Evolutionary conservation across 78 protist genomes (phyloP).

Genomic region (Chrysochromulina parva): DNA sequence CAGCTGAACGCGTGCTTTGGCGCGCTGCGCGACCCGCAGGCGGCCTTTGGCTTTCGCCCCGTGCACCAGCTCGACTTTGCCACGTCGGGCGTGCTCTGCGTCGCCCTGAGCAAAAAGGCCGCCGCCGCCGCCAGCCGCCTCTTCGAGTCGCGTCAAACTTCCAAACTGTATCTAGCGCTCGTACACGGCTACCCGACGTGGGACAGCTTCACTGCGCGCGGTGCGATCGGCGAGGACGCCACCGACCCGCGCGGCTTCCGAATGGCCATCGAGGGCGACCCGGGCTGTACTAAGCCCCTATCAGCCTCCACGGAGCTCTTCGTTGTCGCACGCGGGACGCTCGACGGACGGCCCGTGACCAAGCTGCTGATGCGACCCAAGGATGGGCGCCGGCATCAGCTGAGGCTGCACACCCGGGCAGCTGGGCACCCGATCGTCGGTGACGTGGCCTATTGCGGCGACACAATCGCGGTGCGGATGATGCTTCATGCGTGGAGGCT

Average conservation of each 20-base stretch:
- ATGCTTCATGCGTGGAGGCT: conserved; percentile 59
- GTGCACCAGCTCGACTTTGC: conserved; percentile 54
- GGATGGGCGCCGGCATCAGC: conserved; percentile 63
- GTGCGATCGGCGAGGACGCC: conserved; percentile 11
- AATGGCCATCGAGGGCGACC: conserved; percentile 7
- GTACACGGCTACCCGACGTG: conserved; percentile 23
- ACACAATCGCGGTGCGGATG: conserved; percentile 19
- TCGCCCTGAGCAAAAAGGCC: conserved; percentile 12
- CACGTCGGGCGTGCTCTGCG: conserved; percentile 42
- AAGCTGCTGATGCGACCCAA: conserved; percentile 24
- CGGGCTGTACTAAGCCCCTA: background rate
- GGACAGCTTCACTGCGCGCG: background rate
- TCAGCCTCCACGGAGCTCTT: background rate
- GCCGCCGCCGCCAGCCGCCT: background rate
- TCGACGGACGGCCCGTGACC: background rate
- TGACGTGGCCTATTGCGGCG: conserved; percentile 46
- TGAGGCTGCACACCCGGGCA: conserved; percentile 43
- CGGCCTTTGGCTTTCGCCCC: background rate
- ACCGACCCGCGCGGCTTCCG: conserved; percentile 42
- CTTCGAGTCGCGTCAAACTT: too few species aligned
- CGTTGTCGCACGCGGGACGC: background rate
- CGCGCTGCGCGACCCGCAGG: background rate
- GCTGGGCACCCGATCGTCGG: conserved; percentile 56
- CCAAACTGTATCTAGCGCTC: conserved; percentile 35
- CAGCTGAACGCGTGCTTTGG: background rate